Percentiles rank a stretch among this genome's conserved stretches.
Evolutionary conservation across 306 rosid genomes (phyloP).

Genomic region (Malus sylvestris): DNA sequence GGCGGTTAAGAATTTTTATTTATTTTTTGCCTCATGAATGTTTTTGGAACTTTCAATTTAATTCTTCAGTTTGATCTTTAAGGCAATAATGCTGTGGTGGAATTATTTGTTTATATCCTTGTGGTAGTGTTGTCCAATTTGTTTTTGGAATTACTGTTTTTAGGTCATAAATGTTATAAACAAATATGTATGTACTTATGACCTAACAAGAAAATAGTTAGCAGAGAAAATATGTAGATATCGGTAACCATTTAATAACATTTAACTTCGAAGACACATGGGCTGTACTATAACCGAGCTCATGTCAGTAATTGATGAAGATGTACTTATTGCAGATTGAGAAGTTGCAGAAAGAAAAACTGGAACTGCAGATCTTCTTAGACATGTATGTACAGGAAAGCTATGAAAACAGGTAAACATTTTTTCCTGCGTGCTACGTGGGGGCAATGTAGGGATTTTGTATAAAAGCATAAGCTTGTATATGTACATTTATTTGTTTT

Average conservation of each 20-base stretch:
- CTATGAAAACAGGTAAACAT: constrained; percentile 59
- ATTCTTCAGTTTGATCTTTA: not conserved
- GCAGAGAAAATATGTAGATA: not conserved
- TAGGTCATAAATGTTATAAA: not conserved
- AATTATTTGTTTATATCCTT: not conserved
- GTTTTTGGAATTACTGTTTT: no score
- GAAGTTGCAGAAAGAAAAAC: constrained; percentile 56
- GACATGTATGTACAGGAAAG: constrained; percentile 73
- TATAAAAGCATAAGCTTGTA: not conserved
- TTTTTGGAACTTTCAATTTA: not conserved
- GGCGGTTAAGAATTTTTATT: not conserved
- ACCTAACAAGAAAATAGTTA: not conserved
- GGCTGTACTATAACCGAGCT: constrained; percentile 8
- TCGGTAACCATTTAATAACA: not conserved
- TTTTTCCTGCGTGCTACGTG: not conserved
- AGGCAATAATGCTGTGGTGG: not conserved
- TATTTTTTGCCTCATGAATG: not conserved
- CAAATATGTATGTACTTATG: not conserved
- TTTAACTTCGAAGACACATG: not conserved
- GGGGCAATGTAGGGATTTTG: not conserved
- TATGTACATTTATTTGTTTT: not conserved
- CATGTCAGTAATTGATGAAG: constrained; percentile 16
- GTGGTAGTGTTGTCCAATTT: not conserved
- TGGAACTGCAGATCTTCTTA: constrained; percentile 57
- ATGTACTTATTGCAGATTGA: constrained; percentile 54